Percentiles rank a stretch among this genome's conserved stretches.
These are phyloP conservation scores for Luzula sylvatica DNA, from an alignment of 176 grass and related monocot genomes.

Conservation along the genomic window DNA sequence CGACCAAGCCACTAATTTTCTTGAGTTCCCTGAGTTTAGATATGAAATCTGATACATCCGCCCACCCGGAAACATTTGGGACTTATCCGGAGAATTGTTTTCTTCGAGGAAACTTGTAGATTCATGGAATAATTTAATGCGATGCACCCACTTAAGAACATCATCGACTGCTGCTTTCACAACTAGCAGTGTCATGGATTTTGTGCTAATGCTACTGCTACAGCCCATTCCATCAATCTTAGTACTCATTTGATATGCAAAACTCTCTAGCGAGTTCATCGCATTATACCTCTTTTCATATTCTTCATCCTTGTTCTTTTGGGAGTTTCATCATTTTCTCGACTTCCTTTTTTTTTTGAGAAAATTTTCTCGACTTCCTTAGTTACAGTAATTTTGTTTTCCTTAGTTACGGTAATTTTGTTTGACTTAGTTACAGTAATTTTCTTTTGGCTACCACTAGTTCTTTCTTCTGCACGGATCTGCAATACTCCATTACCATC, in stretches of 20 bases:
- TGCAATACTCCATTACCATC: constrained; percentile 45
- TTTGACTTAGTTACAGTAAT: constrained; percentile 12
- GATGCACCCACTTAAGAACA: background rate
- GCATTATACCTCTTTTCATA: constrained; percentile 52
- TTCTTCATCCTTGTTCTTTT: constrained; percentile 57
- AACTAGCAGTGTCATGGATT: background rate
- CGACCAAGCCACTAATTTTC: too few relatives aligned
- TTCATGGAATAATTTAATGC: too few relatives aligned
- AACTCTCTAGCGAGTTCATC: constrained; percentile 68
- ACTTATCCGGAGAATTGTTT: too few relatives aligned
- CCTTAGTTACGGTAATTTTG: constrained; percentile 39
- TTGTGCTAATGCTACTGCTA: too few relatives aligned
- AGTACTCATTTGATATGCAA: constrained; percentile 78
- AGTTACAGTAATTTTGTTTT: constrained; percentile 39
- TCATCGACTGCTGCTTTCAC: background rate
- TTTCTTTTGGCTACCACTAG: constrained; percentile 66
- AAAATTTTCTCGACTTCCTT: constrained; percentile 43
- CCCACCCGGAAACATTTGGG: too few relatives aligned
- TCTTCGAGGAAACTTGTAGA: too few relatives aligned
- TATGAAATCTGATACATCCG: too few relatives aligned
- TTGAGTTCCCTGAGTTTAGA: too few relatives aligned
- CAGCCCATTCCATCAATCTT: constrained; percentile 36
- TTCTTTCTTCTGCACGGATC: constrained; percentile 72
- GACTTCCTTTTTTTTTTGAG: constrained; percentile 83
- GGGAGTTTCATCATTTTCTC: constrained; percentile 67